Base-by-base conservation (phyloP, 805 yeast genomes). In the Kuraishia ogatae region DNA sequence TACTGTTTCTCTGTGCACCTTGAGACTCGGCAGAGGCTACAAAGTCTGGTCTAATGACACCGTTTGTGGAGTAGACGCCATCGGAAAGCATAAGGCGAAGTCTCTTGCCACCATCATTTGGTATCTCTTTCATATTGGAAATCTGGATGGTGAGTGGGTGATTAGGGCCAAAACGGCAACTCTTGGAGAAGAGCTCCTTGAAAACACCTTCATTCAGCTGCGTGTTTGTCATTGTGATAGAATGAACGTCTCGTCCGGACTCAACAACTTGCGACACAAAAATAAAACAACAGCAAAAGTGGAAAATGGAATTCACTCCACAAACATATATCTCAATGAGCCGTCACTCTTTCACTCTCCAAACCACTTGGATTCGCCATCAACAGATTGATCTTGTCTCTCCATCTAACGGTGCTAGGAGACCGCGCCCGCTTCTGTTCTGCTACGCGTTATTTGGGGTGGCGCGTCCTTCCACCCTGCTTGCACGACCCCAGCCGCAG, bases 51-150 rank as follows among this genome's bases (percentile, higher is more conserved):
- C 83, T 79, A 58, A 80, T 70, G 28, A 82, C 75, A 4, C 81
- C 82, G 60, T 82, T 81, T 53, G 78, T 72, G 28, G 74, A 69
- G 61, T 69, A 78, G 24, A 68, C 65, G 29, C 85, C 85, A 65
- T 82, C 87, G 47, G 78, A 76, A 21, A 82, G 62, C 71, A 81
- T 71, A 53, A 76, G 58, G 60, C 81, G 71, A 13, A 73, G 62
- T 61, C 80, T 66, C 56, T 71, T 73, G 20, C 78, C 78, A 15
- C 64, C 63, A 13, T 71, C 74, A 55, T 74, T 77, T 19, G 70
- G 67, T 51, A 73, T 71, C 11, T 68, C 69, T 56, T 66, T 72
- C 50, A 66, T 62, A 55, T 70, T 71, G 22, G 68, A 61, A 19
- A 72, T 66, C 58, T 73, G 77, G 1, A 72, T 65, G 8, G 69